Evolutionary conservation across 2,329 filamentous ascomycete genomes (phyloP).

Genomic region (Fusarium incarnatum): DNA sequence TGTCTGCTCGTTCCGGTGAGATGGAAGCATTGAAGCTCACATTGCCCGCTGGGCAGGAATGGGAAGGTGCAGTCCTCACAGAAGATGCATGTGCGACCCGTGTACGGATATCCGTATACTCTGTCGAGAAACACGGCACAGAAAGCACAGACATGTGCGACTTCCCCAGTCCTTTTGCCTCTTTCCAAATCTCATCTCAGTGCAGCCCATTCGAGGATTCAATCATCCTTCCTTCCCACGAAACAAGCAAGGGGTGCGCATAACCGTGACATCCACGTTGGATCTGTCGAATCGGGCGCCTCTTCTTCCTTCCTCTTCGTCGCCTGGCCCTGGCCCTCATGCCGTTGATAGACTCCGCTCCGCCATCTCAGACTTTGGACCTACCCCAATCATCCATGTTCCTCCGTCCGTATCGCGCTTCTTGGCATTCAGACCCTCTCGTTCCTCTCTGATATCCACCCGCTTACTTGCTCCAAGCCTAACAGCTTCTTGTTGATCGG

Average conservation of each 20-base stretch:
- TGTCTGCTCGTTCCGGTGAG: constrained; percentile 6
- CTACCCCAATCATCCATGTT: constrained; percentile 42
- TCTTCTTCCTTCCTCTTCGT: constrained; percentile 16
- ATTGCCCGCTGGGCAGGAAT: not conserved
- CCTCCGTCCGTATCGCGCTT: constrained; percentile 41
- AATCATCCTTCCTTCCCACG: constrained; percentile 20
- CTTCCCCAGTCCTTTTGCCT: constrained; percentile 17
- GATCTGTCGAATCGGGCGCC: constrained; percentile 31
- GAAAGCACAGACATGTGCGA: constrained; percentile 2
- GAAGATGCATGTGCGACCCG: not conserved
- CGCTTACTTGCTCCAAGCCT: constrained; percentile 4
- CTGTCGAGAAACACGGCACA: constrained; percentile 10
- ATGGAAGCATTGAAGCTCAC: not conserved
- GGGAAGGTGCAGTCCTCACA: not conserved
- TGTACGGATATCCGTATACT: not conserved
- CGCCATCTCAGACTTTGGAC: constrained; percentile 30
- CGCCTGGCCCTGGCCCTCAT: constrained; percentile 21
- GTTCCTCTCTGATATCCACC: constrained; percentile 25
- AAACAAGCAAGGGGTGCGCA: constrained; percentile 38
- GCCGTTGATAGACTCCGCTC: constrained; percentile 23
- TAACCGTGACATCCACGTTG: constrained; percentile 27
- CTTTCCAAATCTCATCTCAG: constrained; percentile 18
- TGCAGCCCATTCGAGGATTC: constrained; percentile 6
- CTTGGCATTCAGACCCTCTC: constrained; percentile 36
- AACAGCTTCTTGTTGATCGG: constrained; percentile 30